Evolutionary conservation across 106 monocot species (phyloP).

Genomic region (Dendrobium chrysotoxum): DNA sequence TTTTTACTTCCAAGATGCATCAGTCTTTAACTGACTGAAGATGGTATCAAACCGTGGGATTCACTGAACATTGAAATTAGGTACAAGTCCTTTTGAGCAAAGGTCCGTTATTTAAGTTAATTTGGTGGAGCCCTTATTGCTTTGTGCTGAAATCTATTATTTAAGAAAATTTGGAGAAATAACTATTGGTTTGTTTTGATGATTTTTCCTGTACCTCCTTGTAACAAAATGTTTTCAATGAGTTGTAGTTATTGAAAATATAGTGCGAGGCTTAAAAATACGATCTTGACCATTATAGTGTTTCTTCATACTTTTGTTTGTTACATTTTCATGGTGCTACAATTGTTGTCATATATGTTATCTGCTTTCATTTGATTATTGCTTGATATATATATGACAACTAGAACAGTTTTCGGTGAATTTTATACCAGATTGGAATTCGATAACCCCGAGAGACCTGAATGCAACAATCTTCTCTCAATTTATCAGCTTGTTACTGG

Average conservation of each 20-base stretch:
- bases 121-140: background rate
- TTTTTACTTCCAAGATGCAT: background rate
- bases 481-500: conserved; percentile 85
- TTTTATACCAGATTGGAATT: conserved; percentile 70
- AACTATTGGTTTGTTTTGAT: background rate
- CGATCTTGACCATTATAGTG: background rate
- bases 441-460: conserved; percentile 91
- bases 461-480: conserved; percentile 92
- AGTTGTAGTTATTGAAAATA: background rate
- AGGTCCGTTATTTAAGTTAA: background rate
- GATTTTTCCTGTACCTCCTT: background rate
- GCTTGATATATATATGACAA: background rate
- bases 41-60: background rate
- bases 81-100: background rate
- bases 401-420: background rate
- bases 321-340: background rate
- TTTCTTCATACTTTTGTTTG: background rate
- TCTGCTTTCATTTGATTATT: background rate
- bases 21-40: background rate
- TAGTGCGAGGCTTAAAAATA: background rate
- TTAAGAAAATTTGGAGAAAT: background rate
- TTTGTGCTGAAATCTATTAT: background rate
- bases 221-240: background rate
- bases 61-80: background rate
- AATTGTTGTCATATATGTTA: background rate